A percentile compares a stretch with the other conserved stretches of the same genome.
Conservation (phyloP, 2,329 filamentous ascomycete genomes). For the Bipolaris sorokiniana region DNA sequence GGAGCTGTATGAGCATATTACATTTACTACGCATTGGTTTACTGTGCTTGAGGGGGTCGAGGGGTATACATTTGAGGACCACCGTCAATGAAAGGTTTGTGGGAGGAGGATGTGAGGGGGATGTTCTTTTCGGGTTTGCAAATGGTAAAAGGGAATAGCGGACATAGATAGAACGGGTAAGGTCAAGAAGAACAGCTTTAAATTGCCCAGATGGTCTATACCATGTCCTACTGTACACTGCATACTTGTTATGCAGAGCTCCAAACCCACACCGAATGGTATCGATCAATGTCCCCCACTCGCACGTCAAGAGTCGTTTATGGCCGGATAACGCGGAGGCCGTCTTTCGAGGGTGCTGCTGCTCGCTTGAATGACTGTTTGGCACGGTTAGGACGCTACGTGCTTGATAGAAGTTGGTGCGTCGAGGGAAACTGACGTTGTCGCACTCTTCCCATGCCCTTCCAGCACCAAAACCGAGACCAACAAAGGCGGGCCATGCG, state of each 20-base stretch:
- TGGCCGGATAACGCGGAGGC: constrained; percentile 56
- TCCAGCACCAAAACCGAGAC: constrained; percentile 92
- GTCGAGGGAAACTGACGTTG: constrained; percentile 56
- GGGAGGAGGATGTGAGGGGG: neutral
- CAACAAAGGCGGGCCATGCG: constrained; percentile 96
- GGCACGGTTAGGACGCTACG: constrained; percentile 10
- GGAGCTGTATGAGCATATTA: constrained; percentile 54
- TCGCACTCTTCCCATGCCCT: constrained; percentile 99
- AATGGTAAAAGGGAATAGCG: neutral
- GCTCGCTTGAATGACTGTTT: constrained; percentile 60
- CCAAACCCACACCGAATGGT: constrained; percentile 23
- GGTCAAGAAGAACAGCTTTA: constrained; percentile 32
- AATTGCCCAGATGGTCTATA: constrained; percentile 40
- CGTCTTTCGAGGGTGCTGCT: constrained; percentile 55
- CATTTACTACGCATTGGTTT: constrained; percentile 55
- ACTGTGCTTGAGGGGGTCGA: constrained; percentile 69
- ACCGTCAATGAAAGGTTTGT: constrained; percentile 18
- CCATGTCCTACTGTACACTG: constrained; percentile 47
- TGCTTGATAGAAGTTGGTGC: neutral
- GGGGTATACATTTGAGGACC: constrained; percentile 60
- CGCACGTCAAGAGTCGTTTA: constrained; percentile 25
- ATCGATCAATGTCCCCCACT: constrained; percentile 8
- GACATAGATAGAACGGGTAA: neutral
- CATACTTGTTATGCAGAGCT: constrained; percentile 29
- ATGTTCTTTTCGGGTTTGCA: no score